Evolutionary conservation across 2,329 filamentous ascomycete species (phyloP), one percentile per base, ranked within the genome.

Genomic region (Emergomyces pasteurianus): DNA sequence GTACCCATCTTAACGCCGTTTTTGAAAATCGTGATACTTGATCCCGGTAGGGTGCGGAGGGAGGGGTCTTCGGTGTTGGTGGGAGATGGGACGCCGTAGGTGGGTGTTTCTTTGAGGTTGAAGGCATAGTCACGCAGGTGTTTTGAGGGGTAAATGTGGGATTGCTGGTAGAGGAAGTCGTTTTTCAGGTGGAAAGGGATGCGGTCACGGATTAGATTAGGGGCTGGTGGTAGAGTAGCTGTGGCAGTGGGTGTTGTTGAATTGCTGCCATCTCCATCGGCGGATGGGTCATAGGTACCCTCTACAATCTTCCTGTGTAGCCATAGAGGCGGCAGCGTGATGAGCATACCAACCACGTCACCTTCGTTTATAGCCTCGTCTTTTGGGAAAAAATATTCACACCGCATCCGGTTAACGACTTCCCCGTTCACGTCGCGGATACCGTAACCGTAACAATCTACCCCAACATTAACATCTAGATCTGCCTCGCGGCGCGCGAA

Each of bases 361-460:
- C 92, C 94, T 73, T 96, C 91, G 52, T 83, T 81, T 58, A 97
- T 85, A 60, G 90, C 84, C 71, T 92, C 87, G 54, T 87, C 86
- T 1, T 87, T 82, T 0, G 86, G 86, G 64, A 92, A 92, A 74
- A 96, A 92, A 66, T 92, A 88, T 70, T 90, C 90, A n/a, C 92
- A 91, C 56, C 92, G 86, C 64, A 92, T 96, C 79, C 94, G 90
- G 77, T 94, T 90, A 59, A 96, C 89, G 63, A 92, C 92, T 72
- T 97, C 91, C 23, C 94, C 94, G 38, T 87, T 83, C 28, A 92
- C 86, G 69, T 99, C 94, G 50, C 92, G 88, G 61, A 97, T 84
- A 53, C 89, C 92, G 72, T 97, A 97, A 70, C 92, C 95, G 76
- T 97, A 96, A 49, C 90, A 97, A 3, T 95, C 95, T 71, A 97